These are phyloP conservation scores for Mallotus japonicus DNA, from an alignment of 441 rosid genomes.

Conservation along the genomic window DNA sequence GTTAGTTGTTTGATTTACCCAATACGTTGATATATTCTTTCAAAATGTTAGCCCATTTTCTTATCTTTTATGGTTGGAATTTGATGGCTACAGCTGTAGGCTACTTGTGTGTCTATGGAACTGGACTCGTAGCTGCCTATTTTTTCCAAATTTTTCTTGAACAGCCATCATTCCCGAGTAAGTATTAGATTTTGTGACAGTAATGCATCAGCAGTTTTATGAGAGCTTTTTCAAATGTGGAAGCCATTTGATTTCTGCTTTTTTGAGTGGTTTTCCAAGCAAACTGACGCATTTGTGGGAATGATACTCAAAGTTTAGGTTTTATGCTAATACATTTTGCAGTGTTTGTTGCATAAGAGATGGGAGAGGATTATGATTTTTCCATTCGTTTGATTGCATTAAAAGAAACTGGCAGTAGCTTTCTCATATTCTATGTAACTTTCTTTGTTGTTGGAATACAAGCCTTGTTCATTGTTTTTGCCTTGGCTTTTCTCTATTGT, in stretches of 20 bases:
- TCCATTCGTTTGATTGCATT: constrained; percentile 1
- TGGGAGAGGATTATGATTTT: not conserved
- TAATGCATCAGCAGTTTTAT: not conserved
- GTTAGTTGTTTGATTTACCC: constrained; percentile 6
- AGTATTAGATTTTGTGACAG: constrained; percentile 26
- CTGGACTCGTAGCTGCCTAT: constrained; percentile 76
- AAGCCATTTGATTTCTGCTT: not conserved
- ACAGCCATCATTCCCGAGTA: constrained; percentile 73
- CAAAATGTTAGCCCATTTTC: constrained; percentile 5
- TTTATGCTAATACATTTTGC: not conserved
- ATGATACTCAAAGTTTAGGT: not conserved
- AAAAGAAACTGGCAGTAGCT: not conserved
- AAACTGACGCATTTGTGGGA: not conserved
- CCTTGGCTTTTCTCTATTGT: not conserved
- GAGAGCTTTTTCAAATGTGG: not conserved
- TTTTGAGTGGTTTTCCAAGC: not conserved
- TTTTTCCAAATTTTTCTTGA: constrained; percentile 66
- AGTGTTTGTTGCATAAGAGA: not conserved
- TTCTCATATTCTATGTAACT: not conserved
- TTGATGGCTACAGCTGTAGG: constrained; percentile 53
- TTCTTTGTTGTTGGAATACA: not conserved
- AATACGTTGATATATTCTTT: not conserved
- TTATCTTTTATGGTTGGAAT: constrained; percentile 20
- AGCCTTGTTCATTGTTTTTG: not conserved
- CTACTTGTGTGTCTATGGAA: constrained; percentile 69